A percentile compares a stretch with the other conserved stretches of the same genome.
These are phyloP conservation scores for Panaeolus papilionaceus DNA, from an alignment of 768 basidiomycete genomes.

Conservation along the genomic window DNA sequence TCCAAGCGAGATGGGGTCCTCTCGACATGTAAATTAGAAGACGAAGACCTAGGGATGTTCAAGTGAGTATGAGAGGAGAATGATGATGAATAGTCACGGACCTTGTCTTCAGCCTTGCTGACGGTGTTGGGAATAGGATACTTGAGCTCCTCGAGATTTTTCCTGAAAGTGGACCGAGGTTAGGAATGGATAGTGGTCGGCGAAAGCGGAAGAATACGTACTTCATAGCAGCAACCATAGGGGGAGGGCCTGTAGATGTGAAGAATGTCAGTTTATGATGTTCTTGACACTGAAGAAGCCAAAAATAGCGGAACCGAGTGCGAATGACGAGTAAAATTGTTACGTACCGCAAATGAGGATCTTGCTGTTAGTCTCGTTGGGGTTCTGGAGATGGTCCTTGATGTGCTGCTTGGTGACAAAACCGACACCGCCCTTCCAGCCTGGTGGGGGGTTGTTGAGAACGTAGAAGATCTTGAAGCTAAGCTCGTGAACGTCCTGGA, in stretches of 20 bases:
- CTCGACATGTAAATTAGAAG: slow-evolving; percentile 37
- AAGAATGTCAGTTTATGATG: neutral
- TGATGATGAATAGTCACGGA: slow-evolving; percentile 31
- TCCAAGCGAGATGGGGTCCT: neutral
- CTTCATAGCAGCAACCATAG: slow-evolving; percentile 63
- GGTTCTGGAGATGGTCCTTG: slow-evolving; percentile 75
- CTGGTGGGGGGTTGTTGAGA: slow-evolving; percentile 90
- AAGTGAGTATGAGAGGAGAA: slow-evolving; percentile 20
- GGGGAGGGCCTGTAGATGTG: slow-evolving; percentile 56
- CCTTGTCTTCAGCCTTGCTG: slow-evolving; percentile 93
- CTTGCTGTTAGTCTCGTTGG: slow-evolving; percentile 70
- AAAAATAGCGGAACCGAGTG: slow-evolving; percentile 10
- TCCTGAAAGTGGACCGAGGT: slow-evolving; percentile 51
- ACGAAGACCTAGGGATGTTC: slow-evolving; percentile 45
- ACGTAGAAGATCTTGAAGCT: slow-evolving; percentile 87
- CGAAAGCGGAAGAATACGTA: slow-evolving; percentile 29
- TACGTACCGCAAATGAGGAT: slow-evolving; percentile 80
- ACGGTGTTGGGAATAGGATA: slow-evolving; percentile 89
- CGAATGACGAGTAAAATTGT: slow-evolving; percentile 11
- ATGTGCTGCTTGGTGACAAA: slow-evolving; percentile 96
- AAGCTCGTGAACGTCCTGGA: slow-evolving; percentile 61
- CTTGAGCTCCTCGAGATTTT: slow-evolving; percentile 86
- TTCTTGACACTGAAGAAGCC: neutral
- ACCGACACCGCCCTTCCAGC: slow-evolving; percentile 89
- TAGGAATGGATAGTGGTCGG: slow-evolving; percentile 17